These are phyloP conservation scores for Hyaloperonospora arabidopsidis DNA, from an alignment of 352 stramenopile genomes.

Conservation along the genomic window DNA sequence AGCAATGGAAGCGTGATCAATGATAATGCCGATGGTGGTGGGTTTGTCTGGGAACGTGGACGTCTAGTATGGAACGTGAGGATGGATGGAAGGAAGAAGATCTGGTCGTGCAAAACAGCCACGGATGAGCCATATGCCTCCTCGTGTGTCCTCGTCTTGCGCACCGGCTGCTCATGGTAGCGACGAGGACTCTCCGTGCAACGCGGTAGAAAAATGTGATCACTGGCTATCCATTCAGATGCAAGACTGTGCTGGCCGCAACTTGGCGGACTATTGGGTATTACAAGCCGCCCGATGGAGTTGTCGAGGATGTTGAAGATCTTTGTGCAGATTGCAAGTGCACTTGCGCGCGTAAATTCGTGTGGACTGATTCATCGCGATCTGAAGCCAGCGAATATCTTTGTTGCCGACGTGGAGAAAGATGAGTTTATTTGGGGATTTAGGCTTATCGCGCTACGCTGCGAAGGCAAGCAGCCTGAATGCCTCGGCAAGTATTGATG, in stretches of 20 bases:
- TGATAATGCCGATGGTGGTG: constrained; percentile 45
- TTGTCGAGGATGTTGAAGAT: constrained; percentile 77
- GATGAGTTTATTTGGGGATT: constrained; percentile 88
- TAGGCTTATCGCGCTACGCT: constrained; percentile 82
- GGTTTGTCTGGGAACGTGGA: constrained; percentile 76
- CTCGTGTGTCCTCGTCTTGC: constrained; percentile 8
- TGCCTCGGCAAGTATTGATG: constrained; percentile 29
- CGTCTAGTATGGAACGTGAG: constrained; percentile 36
- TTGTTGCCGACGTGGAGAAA: constrained; percentile 78
- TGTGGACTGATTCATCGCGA: constrained; percentile 88
- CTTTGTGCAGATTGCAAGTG: constrained; percentile 84
- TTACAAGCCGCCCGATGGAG: constrained; percentile 65
- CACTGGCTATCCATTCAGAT: constrained; percentile 91
- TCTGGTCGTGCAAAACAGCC: constrained; percentile 35
- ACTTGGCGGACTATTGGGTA: constrained; percentile 76
- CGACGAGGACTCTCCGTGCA: constrained; percentile 43
- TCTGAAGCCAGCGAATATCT: constrained; percentile 89
- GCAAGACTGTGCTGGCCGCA: constrained; percentile 84
- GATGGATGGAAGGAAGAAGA: constrained; percentile 61
- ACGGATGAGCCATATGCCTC: constrained; percentile 10
- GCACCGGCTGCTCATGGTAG: constrained; percentile 14
- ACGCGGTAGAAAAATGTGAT: constrained; percentile 56
- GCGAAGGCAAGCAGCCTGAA: constrained; percentile 74
- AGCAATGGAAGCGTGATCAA: constrained; percentile 34
- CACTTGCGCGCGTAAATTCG: constrained; percentile 86